A percentile compares a stretch with the other conserved stretches of the same genome.
Conservation (phyloP, 2,329 filamentous ascomycete genomes). For the Lecanoromycetidae sp. region DNA sequence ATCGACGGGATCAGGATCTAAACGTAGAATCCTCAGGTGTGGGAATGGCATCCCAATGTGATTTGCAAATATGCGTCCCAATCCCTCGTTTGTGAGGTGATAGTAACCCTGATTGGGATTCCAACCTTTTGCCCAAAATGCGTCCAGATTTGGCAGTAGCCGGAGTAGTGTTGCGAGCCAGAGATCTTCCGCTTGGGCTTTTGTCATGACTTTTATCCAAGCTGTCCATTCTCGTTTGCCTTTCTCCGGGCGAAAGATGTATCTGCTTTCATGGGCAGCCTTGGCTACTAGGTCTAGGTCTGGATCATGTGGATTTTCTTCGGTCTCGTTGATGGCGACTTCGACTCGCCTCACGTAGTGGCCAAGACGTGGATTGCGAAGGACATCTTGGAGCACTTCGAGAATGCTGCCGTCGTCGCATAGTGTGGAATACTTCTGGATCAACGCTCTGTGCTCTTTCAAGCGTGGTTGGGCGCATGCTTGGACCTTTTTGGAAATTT, state of each 20-base stretch:
- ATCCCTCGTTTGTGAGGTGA: no score
- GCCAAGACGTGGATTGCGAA: neutral
- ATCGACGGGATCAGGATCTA: no score
- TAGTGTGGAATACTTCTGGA: neutral
- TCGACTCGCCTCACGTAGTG: neutral
- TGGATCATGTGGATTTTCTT: no score
- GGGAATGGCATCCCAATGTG: no score
- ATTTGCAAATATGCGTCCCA: no score
- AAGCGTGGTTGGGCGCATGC: neutral
- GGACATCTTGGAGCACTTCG: neutral
- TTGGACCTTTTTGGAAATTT: neutral
- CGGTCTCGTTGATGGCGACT: neutral
- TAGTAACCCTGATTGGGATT: no score
- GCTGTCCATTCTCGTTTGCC: neutral
- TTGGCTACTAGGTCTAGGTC: neutral
- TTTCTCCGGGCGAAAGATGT: no score
- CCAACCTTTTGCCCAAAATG: neutral
- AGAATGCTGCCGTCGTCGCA: no score
- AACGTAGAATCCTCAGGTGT: no score
- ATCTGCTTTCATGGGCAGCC: neutral
- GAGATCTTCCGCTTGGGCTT: neutral
- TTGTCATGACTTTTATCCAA: neutral
- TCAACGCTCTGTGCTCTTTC: neutral
- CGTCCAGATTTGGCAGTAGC: neutral
- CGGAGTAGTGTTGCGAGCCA: neutral